These are phyloP conservation scores for Neurospora discreta DNA, from an alignment of 495 filamentous ascomycete genomes.

Conservation along the genomic window DNA sequence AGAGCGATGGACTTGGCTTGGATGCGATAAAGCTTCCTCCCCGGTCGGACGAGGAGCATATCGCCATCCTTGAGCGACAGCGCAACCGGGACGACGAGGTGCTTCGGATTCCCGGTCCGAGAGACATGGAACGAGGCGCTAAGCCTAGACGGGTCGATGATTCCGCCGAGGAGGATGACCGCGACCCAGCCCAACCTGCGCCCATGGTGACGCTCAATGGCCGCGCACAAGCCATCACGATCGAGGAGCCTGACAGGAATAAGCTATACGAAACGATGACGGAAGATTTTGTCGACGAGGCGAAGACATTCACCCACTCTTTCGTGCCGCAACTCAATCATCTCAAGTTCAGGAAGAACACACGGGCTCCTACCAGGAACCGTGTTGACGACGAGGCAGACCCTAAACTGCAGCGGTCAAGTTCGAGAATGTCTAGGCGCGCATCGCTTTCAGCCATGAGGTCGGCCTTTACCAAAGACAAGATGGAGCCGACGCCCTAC, in stretches of 20 bases:
- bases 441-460: constrained; percentile 19
- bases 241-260: constrained; percentile 46
- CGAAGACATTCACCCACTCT: constrained; percentile 20
- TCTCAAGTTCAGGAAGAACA: constrained; percentile 24
- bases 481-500: constrained; percentile 60
- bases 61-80: constrained; percentile 77
- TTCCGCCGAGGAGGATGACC: constrained; percentile 15
- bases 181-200: not conserved
- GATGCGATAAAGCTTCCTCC: constrained; percentile 36
- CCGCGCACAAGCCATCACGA: constrained; percentile 48
- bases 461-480: constrained; percentile 30
- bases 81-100: constrained; percentile 60
- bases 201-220: constrained; percentile 11
- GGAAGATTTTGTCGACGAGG: constrained; percentile 27
- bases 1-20: constrained; percentile 30
- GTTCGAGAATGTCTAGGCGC: constrained; percentile 13
- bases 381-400: constrained; percentile 4
- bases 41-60: constrained; percentile 60
- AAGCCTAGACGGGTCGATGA: constrained; percentile 48
- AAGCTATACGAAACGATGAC: constrained; percentile 15
- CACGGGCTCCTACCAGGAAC: constrained; percentile 9
- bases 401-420: not conserved
- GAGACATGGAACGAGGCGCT: constrained; percentile 73
- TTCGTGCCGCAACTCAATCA: constrained; percentile 8
- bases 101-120: constrained; percentile 74